phyloP scores from a whole-genome alignment of 768 basidiomycete species.

The Lactifluus rugatus region DNA sequence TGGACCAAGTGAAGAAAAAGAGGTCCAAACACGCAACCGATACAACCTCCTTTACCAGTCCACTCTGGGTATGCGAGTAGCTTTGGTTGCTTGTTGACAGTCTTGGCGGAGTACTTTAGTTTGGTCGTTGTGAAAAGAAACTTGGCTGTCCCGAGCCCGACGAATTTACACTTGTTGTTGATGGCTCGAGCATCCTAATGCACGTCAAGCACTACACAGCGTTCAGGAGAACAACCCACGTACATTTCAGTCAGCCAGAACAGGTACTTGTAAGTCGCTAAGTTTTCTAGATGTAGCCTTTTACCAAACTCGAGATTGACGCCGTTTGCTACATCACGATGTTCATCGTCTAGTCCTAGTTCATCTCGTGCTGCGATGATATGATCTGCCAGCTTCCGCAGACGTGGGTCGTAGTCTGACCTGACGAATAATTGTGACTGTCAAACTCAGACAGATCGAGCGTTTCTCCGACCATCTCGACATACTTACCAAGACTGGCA shows the following conservation, averaged over 20 bases:
- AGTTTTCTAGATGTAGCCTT: constrained; percentile 93
- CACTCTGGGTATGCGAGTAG: constrained; percentile 71
- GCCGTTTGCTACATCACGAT: constrained; percentile 55
- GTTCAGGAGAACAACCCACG: constrained; percentile 22
- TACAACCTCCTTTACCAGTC: constrained; percentile 87
- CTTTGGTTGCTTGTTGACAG: constrained; percentile 53
- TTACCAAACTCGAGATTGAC: constrained; percentile 82
- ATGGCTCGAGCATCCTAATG: constrained; percentile 71
- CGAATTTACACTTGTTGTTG: constrained; percentile 54
- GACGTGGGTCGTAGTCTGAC: constrained; percentile 74
- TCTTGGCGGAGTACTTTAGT: constrained; percentile 64
- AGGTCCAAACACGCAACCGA: constrained; percentile 66
- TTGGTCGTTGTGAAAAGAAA: constrained; percentile 78
- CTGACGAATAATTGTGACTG: constrained; percentile 83
- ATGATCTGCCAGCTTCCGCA: constrained; percentile 58
- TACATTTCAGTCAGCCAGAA: constrained; percentile 85
- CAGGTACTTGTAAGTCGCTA: constrained; percentile 80
- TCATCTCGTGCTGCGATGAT: constrained; percentile 65
- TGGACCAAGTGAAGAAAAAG: background rate
- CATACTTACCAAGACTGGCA: constrained; percentile 60
- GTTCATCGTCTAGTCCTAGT: constrained; percentile 79
- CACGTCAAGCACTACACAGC: background rate
- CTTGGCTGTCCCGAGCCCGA: constrained; percentile 77
- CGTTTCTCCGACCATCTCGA: constrained; percentile 93
- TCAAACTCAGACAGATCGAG: constrained; percentile 84